Evolutionary conservation across 805 yeast genomes (phyloP), one percentile per base, ranked within the genome.

Genomic region (Candida qinlingensis): DNA sequence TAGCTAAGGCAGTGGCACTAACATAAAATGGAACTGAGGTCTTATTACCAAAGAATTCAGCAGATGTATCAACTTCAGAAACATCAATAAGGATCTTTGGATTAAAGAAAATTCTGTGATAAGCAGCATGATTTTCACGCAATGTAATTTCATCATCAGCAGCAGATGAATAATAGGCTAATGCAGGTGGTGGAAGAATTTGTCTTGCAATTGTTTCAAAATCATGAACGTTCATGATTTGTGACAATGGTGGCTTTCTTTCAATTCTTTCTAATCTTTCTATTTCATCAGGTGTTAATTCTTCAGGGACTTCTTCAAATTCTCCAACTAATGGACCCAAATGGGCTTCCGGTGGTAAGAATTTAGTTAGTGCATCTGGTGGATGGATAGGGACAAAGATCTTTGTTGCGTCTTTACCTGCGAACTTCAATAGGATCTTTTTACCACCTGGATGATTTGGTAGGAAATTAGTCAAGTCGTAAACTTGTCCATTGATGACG

Each of bases 91-190:
- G 71, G 12, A 92, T 75, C 48, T 80, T 74, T 11, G 98, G 98
- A 55, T 85, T 82, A 74, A 92, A 92, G 70, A 86, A 90, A 45
- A 91, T 79, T 31, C 96, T 73, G 61, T 88, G 96, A 69, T 80
- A 92, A 4, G 96, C 95, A 45, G 81, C 76, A 65, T 90, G 97
- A 69, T 92, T 92, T 61, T 91, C 97, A 57, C 98, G 77, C 60
- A 87, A 64, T 3, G 96, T 78, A 56, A 92, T 79, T 69, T 92
- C 98, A 65, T 92, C 98, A 66, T 92, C 97, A 13, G 96, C 77
- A 8, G 92, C 98, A 35, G 90, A 80, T 4, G 95, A 85, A 64
- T 90, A 92, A 67, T 92, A 92, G 11, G 94, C 94, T 95, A 97
- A 87, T 0, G 94, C 97, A 33, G 79, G 77, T 47, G 79, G 81